phyloP scores from a whole-genome alignment of 371 early-diverging fungal species.

The Mortierella sp. region DNA sequence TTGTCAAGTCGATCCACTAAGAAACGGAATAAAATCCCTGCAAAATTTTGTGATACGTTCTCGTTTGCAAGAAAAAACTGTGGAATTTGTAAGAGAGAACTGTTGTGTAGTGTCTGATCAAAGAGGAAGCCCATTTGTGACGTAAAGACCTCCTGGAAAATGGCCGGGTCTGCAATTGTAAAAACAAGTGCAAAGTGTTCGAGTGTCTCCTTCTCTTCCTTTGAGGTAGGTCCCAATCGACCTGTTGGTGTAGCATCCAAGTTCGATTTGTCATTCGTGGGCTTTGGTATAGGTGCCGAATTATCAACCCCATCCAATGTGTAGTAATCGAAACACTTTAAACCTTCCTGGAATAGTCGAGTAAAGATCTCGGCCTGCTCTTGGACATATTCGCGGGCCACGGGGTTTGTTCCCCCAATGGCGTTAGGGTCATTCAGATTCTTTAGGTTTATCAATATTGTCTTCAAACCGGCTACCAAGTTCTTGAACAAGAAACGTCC shows the following conservation, averaged over 20 bases:
- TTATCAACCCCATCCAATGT: constrained; percentile 77
- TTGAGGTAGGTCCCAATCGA: constrained; percentile 63
- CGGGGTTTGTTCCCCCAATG: constrained; percentile 38
- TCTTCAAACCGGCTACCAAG: constrained; percentile 88
- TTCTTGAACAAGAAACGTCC: constrained; percentile 87
- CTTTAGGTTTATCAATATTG: constrained; percentile 80
- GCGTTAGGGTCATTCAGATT: constrained; percentile 67
- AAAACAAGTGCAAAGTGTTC: constrained; percentile 94
- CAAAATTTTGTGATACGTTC: constrained; percentile 81
- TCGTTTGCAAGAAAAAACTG: constrained; percentile 92
- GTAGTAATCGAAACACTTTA: constrained; percentile 90
- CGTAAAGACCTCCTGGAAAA: constrained; percentile 96
- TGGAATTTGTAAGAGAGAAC: constrained; percentile 85
- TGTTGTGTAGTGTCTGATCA: constrained; percentile 84
- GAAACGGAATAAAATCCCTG: constrained; percentile 82
- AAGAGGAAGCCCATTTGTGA: constrained; percentile 91
- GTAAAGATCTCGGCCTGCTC: constrained; percentile 77
- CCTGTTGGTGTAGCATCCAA: constrained; percentile 46
- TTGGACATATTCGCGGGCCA: constrained; percentile 76
- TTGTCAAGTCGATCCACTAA: constrained; percentile 87
- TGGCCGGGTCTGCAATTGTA: constrained; percentile 87
- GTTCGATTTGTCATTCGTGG: constrained; percentile 37
- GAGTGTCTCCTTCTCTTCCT: constrained; percentile 91
- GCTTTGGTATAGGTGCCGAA: constrained; percentile 30
- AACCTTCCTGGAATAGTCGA: constrained; percentile 85